A percentile compares a stretch with the other conserved stretches of the same genome.
These are phyloP conservation scores for Diplocarpon rosae DNA, from an alignment of 2,329 filamentous ascomycete genomes.

Conservation along the genomic window DNA sequence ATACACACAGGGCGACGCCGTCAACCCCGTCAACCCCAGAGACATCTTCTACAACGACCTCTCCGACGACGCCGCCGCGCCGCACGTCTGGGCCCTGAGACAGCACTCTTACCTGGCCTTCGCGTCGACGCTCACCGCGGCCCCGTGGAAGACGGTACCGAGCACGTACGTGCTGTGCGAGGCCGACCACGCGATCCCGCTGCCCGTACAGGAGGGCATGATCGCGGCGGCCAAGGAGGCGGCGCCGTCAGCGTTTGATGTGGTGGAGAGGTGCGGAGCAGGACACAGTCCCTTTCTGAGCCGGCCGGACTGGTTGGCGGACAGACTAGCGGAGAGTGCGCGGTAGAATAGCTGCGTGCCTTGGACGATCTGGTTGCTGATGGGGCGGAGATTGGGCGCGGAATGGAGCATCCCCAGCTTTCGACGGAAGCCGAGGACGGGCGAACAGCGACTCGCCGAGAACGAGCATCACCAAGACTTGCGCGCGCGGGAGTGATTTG, in stretches of 20 bases:
- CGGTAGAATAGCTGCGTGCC: neutral
- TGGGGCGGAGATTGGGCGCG: neutral
- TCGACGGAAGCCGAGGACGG: neutral
- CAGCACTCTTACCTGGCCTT: constrained; percentile 23
- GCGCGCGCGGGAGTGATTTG: too few species aligned
- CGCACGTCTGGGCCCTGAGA: constrained; percentile 17
- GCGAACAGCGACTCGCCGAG: too few species aligned
- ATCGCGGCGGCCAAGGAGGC: constrained; percentile 14
- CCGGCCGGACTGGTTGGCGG: constrained; percentile 13
- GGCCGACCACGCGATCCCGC: constrained; percentile 29
- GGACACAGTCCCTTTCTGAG: constrained; percentile 21
- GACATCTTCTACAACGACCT: constrained; percentile 30
- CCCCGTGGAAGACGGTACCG: constrained; percentile 31
- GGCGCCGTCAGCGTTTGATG: constrained; percentile 13
- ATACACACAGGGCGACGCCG: constrained; percentile 7
- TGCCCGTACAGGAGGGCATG: constrained; percentile 29
- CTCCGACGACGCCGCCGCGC: constrained; percentile 14
- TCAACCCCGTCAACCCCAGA: constrained; percentile 12
- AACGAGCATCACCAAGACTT: too few species aligned
- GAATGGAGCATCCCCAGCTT: neutral
- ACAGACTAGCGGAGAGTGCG: constrained; percentile 12
- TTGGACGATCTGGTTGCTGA: too few species aligned
- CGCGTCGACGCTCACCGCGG: constrained; percentile 22
- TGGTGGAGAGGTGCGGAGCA: constrained; percentile 13
- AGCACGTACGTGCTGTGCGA: constrained; percentile 32